phyloP scores from a whole-genome alignment of 345 rosid species.

The Camelina neglecta region DNA sequence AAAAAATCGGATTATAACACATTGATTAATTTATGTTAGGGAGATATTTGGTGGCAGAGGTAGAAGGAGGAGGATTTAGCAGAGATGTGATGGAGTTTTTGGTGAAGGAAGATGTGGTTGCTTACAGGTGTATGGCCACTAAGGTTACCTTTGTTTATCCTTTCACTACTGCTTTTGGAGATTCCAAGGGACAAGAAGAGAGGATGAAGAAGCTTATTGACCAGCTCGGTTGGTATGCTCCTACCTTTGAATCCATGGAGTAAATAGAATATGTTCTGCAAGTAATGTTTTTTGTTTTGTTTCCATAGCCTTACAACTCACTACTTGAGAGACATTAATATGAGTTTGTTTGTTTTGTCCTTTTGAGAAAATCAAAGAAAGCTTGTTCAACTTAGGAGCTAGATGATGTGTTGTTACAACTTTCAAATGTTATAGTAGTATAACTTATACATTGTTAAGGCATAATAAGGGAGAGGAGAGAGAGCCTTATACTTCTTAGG shows the following conservation, averaged over 20 bases:
- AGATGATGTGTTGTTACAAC: constrained; percentile 3
- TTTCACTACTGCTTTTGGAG: constrained; percentile 88
- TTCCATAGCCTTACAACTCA: not conserved
- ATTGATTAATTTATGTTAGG: constrained; percentile 49
- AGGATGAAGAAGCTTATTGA: constrained; percentile 68
- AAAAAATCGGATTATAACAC: not conserved
- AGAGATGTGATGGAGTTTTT: constrained; percentile 79
- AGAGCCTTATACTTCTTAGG: too few relatives aligned
- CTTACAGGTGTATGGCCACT: constrained; percentile 76
- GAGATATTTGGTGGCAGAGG: constrained; percentile 73
- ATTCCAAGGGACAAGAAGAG: constrained; percentile 84
- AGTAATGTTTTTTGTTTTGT: not conserved
- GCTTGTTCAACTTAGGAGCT: not conserved
- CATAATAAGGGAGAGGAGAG: not conserved
- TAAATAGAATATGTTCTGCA: not conserved
- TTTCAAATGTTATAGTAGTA: not conserved
- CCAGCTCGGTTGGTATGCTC: constrained; percentile 85
- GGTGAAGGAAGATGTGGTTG: constrained; percentile 78
- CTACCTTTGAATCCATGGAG: constrained; percentile 79
- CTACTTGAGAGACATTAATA: not conserved
- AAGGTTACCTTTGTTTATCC: constrained; percentile 90
- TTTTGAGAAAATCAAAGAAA: constrained; percentile 15
- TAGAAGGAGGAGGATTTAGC: constrained; percentile 81
- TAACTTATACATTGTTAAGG: not conserved
- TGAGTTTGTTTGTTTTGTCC: not conserved